phyloP scores from a whole-genome alignment of 1,284 basidiomycete genomes.

The Puccinia hordei region DNA sequence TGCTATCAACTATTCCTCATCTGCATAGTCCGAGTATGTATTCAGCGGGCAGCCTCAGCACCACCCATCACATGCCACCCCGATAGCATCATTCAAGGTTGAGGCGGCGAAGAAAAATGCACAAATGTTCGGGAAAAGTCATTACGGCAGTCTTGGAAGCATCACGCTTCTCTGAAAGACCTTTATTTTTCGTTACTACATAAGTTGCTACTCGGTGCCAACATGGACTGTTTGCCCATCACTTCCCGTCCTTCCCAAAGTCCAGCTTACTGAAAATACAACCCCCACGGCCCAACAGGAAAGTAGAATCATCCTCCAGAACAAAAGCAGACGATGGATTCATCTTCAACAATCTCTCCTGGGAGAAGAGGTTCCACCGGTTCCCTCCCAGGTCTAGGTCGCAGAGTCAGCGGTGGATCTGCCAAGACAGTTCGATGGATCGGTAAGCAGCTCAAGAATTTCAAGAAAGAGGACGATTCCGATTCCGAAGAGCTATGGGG shows the following conservation, averaged over 20 bases:
- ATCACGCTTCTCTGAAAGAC: not conserved
- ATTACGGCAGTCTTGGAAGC: not conserved
- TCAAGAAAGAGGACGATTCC: not conserved
- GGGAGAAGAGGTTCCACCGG: not conserved
- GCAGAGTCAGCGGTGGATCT: slow-evolving; percentile 4
- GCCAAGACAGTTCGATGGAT: not conserved
- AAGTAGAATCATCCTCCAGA: not conserved
- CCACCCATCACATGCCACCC: not conserved
- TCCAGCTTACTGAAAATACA: not conserved
- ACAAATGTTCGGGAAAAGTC: not conserved
- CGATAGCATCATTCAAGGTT: not conserved
- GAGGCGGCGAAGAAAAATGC: not conserved
- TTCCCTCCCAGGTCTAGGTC: not conserved
- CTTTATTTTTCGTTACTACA: not conserved
- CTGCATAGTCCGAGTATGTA: not conserved
- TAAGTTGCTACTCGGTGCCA: not conserved
- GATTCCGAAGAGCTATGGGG: slow-evolving; percentile 15
- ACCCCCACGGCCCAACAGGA: not conserved
- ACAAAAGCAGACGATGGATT: not conserved
- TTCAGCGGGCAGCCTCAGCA: slow-evolving; percentile 21
- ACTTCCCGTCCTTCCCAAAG: not conserved
- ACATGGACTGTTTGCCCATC: too few species aligned
- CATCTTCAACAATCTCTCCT: not conserved
- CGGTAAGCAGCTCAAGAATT: not conserved
- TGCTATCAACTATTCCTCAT: not conserved